Conservation (phyloP, 1,284 basidiomycete genomes). For the Austroboletus niveus region DNA sequence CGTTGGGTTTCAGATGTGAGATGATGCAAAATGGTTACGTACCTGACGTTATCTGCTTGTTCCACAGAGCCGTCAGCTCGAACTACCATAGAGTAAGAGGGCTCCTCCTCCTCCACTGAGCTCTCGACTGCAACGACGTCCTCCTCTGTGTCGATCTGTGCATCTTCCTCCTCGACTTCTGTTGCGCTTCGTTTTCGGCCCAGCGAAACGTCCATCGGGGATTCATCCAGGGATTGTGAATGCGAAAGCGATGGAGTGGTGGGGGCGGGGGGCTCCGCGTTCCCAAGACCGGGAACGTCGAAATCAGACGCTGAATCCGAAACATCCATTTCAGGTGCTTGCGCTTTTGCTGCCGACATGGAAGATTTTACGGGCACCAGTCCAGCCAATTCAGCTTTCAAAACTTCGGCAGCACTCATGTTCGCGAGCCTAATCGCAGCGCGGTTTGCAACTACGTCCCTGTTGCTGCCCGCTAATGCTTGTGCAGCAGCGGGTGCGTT, state of each 20-base stretch:
- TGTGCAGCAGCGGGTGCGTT: constrained; percentile 58
- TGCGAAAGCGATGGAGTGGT: constrained; percentile 13
- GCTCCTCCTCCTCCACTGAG: constrained; percentile 41
- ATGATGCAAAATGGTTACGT: constrained; percentile 32
- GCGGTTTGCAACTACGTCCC: constrained; percentile 85
- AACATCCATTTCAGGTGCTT: constrained; percentile 23
- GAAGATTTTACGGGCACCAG: constrained; percentile 57
- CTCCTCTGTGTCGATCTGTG: constrained; percentile 39
- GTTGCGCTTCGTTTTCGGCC: constrained; percentile 73
- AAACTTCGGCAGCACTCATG: constrained; percentile 89
- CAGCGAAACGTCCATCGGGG: constrained; percentile 17
- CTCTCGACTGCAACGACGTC: constrained; percentile 43
- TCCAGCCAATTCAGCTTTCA: constrained; percentile 88
- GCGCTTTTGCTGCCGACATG: constrained; percentile 12
- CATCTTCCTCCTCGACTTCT: constrained; percentile 58
- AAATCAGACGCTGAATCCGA: constrained; percentile 39
- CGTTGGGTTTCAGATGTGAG: constrained; percentile 11
- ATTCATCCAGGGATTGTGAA: constrained; percentile 24
- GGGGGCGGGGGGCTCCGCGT: constrained; percentile 16
- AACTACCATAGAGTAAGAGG: constrained; percentile 63
- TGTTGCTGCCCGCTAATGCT: constrained; percentile 76
- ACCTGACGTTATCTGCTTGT: constrained; percentile 93
- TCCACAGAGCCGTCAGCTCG: constrained; percentile 87
- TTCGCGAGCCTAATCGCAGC: constrained; percentile 93
- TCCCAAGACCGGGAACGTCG: constrained; percentile 35